phyloP scores from a whole-genome alignment of 1,139 yeast species.

The Lodderomyces oxycetoniae region DNA sequence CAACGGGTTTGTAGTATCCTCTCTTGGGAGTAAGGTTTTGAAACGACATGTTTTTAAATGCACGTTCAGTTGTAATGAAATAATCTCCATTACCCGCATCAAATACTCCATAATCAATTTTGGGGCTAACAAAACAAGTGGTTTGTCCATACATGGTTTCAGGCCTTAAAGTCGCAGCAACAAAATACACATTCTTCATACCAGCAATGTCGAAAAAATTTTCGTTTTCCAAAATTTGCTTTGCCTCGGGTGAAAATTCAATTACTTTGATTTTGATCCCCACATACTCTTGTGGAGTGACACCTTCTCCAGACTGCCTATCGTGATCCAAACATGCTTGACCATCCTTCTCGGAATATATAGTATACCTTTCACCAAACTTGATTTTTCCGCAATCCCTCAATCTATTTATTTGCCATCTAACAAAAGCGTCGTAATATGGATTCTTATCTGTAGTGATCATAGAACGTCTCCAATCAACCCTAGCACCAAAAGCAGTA shows the following conservation, averaged over 20 bases:
- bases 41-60: conserved; percentile 97
- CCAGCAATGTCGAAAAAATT: conserved; percentile 36
- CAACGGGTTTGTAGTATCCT: conserved; percentile 65
- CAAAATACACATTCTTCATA: conserved; percentile 67
- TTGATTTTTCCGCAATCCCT: conserved; percentile 86
- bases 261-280: conserved; percentile 79
- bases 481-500: conserved; percentile 80
- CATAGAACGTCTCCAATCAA: conserved; percentile 97
- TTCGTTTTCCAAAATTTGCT: too few relatives aligned
- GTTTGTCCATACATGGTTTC: conserved; percentile 99
- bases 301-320: conserved; percentile 96
- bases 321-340: conserved; percentile 99
- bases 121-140: conserved; percentile 96
- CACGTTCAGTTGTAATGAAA: conserved; percentile 88
- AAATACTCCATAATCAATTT: conserved; percentile 85
- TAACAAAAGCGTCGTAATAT: conserved; percentile 88
- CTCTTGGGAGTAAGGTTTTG: conserved; percentile 89
- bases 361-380: conserved; percentile 97
- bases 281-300: conserved; percentile 92
- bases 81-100: conserved; percentile 77
- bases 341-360: conserved; percentile 95
- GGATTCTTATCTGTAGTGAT: conserved; percentile 95
- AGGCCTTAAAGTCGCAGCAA: conserved; percentile 97
- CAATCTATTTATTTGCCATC: conserved; percentile 94
- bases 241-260: conserved; percentile 58